Evolutionary conservation across 139 green algal species (phyloP), one percentile per base, ranked within the genome.

Genomic region (Coelastrella sp.): DNA sequence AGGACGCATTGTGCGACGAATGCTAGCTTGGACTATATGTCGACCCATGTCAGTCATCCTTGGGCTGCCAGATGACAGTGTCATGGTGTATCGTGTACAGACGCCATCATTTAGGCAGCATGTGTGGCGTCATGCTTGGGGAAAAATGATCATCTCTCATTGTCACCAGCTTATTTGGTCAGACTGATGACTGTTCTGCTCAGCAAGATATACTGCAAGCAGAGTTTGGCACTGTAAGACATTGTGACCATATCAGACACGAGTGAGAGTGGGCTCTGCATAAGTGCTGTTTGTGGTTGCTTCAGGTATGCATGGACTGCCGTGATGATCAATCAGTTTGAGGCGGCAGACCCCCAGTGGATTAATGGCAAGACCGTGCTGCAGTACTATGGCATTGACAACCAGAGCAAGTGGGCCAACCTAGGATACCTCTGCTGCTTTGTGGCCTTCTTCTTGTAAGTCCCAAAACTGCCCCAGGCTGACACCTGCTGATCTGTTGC

Each of bases 301-400:
- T 78, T 0, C 22, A 84, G 92, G 91, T 95, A 95, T 73, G 86
- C 88, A 17, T 96, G 93, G 90, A 92, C 89, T 12, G 89, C 94
- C 0, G 22, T 95, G 22, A 97, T 97, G 94, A 88, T 94, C 68
- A 96, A 96, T 90, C 92, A 96, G 66, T 96, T 95, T 85, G 87
- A 89, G 76, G 66, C 58, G 12, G 59, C 70, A 20, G 20, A 94
- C 80, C 85, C 88, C 7, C 8, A 76, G 14, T 92, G 68, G 68
- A 57, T 92, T 5, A 56, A 82, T 78, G 91, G 87, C 17, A 56
- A 80, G 89, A 92, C 85, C 0, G 88, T 97, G 49, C 15, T 87
- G 56, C 83, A 93, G 0, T 95, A 96, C 84, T 98, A 96, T 83
- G 88, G 75, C 35, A 86, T 97, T 22, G 84, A 86, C 0, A 90